phyloP scores from a whole-genome alignment of 139 green algal species.

The Chlorella sp. region DNA sequence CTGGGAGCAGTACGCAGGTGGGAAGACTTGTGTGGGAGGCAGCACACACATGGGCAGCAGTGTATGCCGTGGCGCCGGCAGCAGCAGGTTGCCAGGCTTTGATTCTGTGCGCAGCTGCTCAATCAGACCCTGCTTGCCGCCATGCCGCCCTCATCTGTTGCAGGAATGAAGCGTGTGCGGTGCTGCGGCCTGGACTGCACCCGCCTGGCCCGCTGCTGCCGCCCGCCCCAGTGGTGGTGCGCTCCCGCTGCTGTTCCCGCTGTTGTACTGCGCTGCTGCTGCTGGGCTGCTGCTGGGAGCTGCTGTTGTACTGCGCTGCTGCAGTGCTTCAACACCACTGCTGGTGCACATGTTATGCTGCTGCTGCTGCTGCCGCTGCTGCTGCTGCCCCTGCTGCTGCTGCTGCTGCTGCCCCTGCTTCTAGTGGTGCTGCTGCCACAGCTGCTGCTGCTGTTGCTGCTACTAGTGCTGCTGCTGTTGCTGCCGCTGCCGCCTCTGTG shows the following conservation, averaged over 20 bases:
- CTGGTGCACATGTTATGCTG: too few relatives aligned
- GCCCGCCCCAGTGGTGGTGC: constrained; percentile 56
- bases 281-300: background rate
- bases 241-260: background rate
- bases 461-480: too few relatives aligned
- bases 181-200: constrained; percentile 51
- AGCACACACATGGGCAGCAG: background rate
- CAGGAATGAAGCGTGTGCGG: constrained; percentile 39
- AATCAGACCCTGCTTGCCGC: background rate
- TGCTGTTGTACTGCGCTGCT: background rate
- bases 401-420: background rate
- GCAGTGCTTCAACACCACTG: too few relatives aligned
- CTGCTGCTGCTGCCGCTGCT: background rate
- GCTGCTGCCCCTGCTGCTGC: background rate
- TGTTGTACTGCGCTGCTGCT: too few relatives aligned
- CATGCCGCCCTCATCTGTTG: background rate
- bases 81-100: background rate
- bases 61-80: background rate
- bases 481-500: background rate
- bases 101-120: background rate
- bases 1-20: constrained; percentile 64
- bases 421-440: too few relatives aligned
- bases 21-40: too few relatives aligned
- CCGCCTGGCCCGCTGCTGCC: constrained; percentile 1
- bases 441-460: background rate